A percentile compares a stretch with the other conserved stretches of the same genome.
Evolutionary conservation across 805 yeast genomes (phyloP).

Genomic region (Danielia reshetovae): DNA sequence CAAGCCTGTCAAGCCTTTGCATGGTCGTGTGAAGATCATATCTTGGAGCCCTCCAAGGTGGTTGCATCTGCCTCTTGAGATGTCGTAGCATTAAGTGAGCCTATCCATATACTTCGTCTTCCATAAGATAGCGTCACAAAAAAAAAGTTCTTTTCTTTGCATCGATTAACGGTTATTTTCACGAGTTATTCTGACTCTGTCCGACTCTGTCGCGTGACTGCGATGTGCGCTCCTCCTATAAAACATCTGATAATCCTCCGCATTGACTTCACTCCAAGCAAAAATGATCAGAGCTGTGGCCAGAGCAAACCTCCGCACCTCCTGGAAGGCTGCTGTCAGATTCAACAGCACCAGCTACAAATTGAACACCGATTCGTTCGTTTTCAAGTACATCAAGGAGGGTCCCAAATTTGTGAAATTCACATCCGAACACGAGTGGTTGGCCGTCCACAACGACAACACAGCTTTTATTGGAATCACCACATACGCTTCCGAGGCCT

Average conservation of each 20-base stretch:
- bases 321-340: slow-evolving; percentile 13
- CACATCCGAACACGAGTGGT: slow-evolving; percentile 94
- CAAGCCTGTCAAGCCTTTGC: no score
- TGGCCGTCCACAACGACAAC: slow-evolving; percentile 80
- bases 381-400: slow-evolving; percentile 33
- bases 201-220: slow-evolving; percentile 2
- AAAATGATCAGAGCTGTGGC: slow-evolving; percentile 15
- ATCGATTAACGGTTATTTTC: no score
- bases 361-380: slow-evolving; percentile 36
- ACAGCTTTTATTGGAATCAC: slow-evolving; percentile 88
- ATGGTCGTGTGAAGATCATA: no score
- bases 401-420: slow-evolving; percentile 55
- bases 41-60: no score
- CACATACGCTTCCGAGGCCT: slow-evolving; percentile 89
- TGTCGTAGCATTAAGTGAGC: no score
- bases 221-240: neutral
- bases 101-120: no score
- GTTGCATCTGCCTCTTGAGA: no score
- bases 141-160: neutral
- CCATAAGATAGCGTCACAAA: no score
- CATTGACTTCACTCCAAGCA: neutral
- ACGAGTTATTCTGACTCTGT: slow-evolving; percentile 3
- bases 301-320: slow-evolving; percentile 12
- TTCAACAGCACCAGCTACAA: slow-evolving; percentile 31
- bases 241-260: neutral